phyloP scores from a whole-genome alignment of 2,329 filamentous ascomycete genomes.

The Leptographium wingfieldii region DNA sequence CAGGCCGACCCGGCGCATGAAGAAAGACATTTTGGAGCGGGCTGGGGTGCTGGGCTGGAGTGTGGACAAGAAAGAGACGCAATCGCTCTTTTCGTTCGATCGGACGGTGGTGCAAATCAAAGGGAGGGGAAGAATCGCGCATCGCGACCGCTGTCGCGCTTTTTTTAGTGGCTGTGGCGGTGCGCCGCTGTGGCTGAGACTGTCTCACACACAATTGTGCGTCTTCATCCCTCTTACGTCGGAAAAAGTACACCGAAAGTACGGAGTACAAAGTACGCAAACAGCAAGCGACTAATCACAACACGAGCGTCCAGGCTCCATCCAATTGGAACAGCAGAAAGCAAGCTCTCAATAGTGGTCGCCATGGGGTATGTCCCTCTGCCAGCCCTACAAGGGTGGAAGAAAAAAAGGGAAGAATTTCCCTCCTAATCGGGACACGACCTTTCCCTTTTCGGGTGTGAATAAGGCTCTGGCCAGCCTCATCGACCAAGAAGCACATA shows the following conservation, averaged over 20 bases:
- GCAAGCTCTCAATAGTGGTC: neutral
- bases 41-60: no score
- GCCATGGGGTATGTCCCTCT: neutral
- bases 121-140: neutral
- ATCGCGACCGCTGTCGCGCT: neutral
- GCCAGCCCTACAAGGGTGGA: neutral
- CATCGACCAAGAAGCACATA: neutral
- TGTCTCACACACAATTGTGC: neutral
- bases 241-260: neutral
- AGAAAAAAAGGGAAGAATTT: neutral
- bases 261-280: no score
- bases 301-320: neutral
- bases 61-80: neutral
- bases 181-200: neutral
- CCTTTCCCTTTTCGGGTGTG: constrained; percentile 18
- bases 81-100: neutral
- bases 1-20: constrained; percentile 12
- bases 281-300: neutral
- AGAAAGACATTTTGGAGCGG: constrained; percentile 11
- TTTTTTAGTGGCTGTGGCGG: neutral
- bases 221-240: neutral
- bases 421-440: constrained; percentile 7
- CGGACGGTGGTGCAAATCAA: neutral
- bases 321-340: neutral
- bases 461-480: constrained; percentile 21